Evolutionary conservation across 2,329 filamentous ascomycete genomes (phyloP).

Genomic region (Ophiostoma sp.): DNA sequence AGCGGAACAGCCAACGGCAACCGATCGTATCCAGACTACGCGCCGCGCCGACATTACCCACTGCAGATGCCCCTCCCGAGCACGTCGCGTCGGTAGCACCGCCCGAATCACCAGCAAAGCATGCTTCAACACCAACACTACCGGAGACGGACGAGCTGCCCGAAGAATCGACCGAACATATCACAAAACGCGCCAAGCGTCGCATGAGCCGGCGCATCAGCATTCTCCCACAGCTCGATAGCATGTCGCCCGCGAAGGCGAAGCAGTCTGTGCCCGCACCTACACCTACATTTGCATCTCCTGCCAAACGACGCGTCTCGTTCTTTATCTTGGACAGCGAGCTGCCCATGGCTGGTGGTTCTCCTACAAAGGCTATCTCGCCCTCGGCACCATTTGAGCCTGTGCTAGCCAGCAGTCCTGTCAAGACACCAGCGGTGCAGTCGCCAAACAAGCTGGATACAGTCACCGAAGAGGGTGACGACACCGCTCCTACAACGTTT

Average conservation of each 20-base stretch:
- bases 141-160: slow-evolving; percentile 18
- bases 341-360: slow-evolving; percentile 10
- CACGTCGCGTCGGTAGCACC: background rate
- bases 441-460: slow-evolving; percentile 5
- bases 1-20: slow-evolving; percentile 34
- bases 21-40: slow-evolving; percentile 27
- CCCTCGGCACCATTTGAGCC: slow-evolving; percentile 16
- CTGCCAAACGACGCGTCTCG: slow-evolving; percentile 11
- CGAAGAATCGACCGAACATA: slow-evolving; percentile 27
- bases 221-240: slow-evolving; percentile 10
- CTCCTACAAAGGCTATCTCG: background rate
- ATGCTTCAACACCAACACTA: background rate
- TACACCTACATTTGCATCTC: slow-evolving; percentile 24
- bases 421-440: background rate
- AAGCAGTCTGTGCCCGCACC: slow-evolving; percentile 23
- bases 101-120: background rate
- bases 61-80: background rate
- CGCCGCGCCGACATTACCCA: background rate
- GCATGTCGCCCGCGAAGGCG: slow-evolving; percentile 25
- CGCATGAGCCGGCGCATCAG: slow-evolving; percentile 32
- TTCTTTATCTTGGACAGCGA: slow-evolving; percentile 11
- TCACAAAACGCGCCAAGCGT: slow-evolving; percentile 29
- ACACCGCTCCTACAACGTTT: background rate
- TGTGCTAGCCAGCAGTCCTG: slow-evolving; percentile 14
- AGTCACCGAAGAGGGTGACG: background rate